Evolutionary conservation across 163 green algal genomes (phyloP).

Genomic region (Prototheca cutis): DNA sequence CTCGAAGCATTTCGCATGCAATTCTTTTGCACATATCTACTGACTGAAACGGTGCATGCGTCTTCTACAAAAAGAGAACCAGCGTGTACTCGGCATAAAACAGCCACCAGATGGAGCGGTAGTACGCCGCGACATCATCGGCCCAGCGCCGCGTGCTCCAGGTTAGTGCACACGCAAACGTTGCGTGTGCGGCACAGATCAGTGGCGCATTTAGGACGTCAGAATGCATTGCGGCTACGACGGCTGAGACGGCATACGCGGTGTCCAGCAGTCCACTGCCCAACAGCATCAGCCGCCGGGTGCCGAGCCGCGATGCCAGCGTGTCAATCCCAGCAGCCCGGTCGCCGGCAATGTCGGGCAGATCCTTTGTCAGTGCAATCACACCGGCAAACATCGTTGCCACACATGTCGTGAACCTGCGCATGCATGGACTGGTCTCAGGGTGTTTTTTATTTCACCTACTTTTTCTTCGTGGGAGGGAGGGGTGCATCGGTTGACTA

Average conservation of each 20-base stretch:
- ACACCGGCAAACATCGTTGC: slow-evolving; percentile 93
- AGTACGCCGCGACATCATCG: slow-evolving; percentile 33
- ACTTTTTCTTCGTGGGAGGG: not conserved
- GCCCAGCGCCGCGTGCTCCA: slow-evolving; percentile 28
- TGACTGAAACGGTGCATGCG: too few relatives aligned
- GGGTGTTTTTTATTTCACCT: too few relatives aligned
- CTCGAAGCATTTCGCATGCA: too few relatives aligned
- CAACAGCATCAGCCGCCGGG: slow-evolving; percentile 39
- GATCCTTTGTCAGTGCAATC: slow-evolving; percentile 98
- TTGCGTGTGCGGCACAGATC: slow-evolving; percentile 69
- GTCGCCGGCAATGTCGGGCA: slow-evolving; percentile 94
- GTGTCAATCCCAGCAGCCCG: slow-evolving; percentile 81
- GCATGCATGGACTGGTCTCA: too few relatives aligned
- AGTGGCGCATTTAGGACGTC: slow-evolving; percentile 39
- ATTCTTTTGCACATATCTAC: too few relatives aligned
- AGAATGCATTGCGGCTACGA: not conserved
- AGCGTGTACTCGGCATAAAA: slow-evolving; percentile 93
- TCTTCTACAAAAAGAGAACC: slow-evolving; percentile 70
- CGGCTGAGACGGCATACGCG: not conserved
- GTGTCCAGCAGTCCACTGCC: not conserved
- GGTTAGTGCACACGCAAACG: slow-evolving; percentile 61
- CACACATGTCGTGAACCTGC: slow-evolving; percentile 94
- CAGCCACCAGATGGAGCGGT: slow-evolving; percentile 43
- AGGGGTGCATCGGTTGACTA: not conserved
- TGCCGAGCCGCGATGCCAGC: slow-evolving; percentile 83